These are phyloP conservation scores for Isabelozyma gotoi DNA, from an alignment of 805 yeast genomes.

Conservation along the genomic window DNA sequence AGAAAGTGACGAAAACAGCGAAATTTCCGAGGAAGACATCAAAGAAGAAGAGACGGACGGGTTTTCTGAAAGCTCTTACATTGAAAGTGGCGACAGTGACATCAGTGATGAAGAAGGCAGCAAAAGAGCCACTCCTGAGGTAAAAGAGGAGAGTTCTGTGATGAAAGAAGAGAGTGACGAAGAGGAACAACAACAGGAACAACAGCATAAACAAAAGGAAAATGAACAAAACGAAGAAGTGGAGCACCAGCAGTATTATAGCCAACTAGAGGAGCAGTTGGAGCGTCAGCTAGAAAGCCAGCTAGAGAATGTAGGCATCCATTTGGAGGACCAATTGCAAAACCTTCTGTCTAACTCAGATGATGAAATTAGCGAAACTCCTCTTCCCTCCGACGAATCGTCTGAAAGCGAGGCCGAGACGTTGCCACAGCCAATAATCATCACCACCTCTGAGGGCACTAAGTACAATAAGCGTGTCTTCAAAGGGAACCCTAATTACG, in stretches of 20 bases:
- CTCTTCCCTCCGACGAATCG: too few species aligned
- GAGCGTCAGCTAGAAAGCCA: too few species aligned
- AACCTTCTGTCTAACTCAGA: too few species aligned
- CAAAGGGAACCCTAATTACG: slow-evolving; percentile 27
- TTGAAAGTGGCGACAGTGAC: neutral
- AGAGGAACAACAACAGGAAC: slow-evolving; percentile 5
- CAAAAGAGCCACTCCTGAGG: too few species aligned
- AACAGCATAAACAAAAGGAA: too few species aligned
- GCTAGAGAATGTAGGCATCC: too few species aligned
- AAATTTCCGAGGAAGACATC: neutral
- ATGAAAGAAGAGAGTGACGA: slow-evolving; percentile 8
- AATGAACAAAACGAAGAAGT: neutral
- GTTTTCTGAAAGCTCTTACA: neutral
- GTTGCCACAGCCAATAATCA: neutral
- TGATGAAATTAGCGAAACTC: neutral
- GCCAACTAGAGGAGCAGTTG: too few species aligned
- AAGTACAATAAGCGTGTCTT: slow-evolving; percentile 11
- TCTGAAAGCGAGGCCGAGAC: neutral
- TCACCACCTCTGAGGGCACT: neutral
- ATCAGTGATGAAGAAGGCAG: neutral
- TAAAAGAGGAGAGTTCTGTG: slow-evolving; percentile 13
- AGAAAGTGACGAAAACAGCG: neutral
- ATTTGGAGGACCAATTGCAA: too few species aligned
- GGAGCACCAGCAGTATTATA: too few species aligned
- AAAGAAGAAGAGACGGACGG: neutral